Base-by-base conservation (phyloP, 768 basidiomycete genomes). In the Pleurotus pulmonarius region DNA sequence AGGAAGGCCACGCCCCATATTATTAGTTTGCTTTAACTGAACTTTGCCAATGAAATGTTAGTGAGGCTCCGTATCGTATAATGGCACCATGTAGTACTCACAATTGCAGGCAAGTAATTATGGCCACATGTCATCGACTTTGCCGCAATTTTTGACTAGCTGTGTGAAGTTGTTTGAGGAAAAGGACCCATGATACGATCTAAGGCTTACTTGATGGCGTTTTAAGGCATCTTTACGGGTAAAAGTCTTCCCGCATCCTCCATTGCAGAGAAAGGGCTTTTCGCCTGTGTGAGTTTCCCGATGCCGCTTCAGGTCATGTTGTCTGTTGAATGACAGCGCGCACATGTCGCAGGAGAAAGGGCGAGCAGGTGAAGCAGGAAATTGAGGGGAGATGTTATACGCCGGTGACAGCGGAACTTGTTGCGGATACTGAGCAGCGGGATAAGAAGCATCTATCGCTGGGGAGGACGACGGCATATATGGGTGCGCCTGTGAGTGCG, bases 141-240 rank as follows among this genome's bases (percentile, higher is more conserved):
- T 83, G 29, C 90, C 90, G 61, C 90, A 91, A 56, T 80, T 78
- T 70, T 92, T 92, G 49, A 90, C 89, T 60, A 91, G 76, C 90
- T 87, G 65, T 66, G 62, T 61, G 56, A 56, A 43, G 53, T 40
- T 58, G 16, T 58, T 60, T 18, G 61, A 25, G 37, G 59, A 59
- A 44, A 49, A 44, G 56, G 25, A 25, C 39, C 53, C 41, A 58
- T 41, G 37, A 57, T 49, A 52, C 18, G 43, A 55, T 49, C 11
- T n/a, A 11, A 39, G 24, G 66, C 83, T 58, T 62, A 83, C 90
- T 83, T 92, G 90, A 67, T 92, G 90, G 58, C 90, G 82, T 72
- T 92, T 92, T 65, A 92, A 71, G 13, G 90, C 90, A 65, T 92
- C 90, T 72, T 92, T 91, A 61, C 90, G 81, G 48, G 90, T 92